Percentiles rank a stretch among this genome's conserved stretches.
Evolutionary conservation across 2,329 filamentous ascomycete genomes (phyloP).

Genomic region (Passalora sequoiae): DNA sequence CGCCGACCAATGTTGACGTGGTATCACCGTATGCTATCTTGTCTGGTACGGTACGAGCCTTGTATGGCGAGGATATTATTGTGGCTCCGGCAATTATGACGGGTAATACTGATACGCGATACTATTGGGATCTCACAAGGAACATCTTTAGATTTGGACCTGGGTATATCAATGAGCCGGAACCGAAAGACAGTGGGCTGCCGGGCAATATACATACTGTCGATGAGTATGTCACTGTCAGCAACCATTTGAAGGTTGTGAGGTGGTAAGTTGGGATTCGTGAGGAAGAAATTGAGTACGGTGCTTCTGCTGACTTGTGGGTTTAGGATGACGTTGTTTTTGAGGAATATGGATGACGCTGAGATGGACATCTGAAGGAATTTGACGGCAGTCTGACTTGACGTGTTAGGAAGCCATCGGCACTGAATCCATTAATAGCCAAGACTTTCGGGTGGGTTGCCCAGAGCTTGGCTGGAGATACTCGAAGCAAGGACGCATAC

Average conservation of each 20-base stretch:
- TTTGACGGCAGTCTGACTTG: no score
- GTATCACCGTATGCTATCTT: constrained; percentile 33
- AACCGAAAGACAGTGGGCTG: constrained; percentile 19
- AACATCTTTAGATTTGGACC: constrained; percentile 37
- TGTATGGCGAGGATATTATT: constrained; percentile 41
- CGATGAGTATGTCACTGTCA: constrained; percentile 33
- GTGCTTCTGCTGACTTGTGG: not conserved
- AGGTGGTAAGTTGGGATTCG: constrained; percentile 33
- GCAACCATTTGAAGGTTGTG: constrained; percentile 41
- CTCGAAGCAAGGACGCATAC: no score
- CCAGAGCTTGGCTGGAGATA: no score
- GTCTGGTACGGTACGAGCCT: constrained; percentile 40
- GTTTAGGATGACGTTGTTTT: constrained; percentile 29
- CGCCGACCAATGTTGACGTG: constrained; percentile 34
- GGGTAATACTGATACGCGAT: constrained; percentile 34
- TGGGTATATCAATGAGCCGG: constrained; percentile 30
- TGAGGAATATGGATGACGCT: constrained; percentile 44
- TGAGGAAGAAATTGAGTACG: not conserved
- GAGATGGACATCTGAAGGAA: constrained; percentile 31
- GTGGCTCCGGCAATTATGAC: constrained; percentile 35
- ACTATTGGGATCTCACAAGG: constrained; percentile 34
- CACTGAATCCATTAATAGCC: no score
- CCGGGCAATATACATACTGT: constrained; percentile 33
- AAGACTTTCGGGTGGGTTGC: no score
- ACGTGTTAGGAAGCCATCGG: no score